Evolutionary conservation across 192 early-diverging fungal genomes (phyloP).

Genomic region (Coemansia sp.): DNA sequence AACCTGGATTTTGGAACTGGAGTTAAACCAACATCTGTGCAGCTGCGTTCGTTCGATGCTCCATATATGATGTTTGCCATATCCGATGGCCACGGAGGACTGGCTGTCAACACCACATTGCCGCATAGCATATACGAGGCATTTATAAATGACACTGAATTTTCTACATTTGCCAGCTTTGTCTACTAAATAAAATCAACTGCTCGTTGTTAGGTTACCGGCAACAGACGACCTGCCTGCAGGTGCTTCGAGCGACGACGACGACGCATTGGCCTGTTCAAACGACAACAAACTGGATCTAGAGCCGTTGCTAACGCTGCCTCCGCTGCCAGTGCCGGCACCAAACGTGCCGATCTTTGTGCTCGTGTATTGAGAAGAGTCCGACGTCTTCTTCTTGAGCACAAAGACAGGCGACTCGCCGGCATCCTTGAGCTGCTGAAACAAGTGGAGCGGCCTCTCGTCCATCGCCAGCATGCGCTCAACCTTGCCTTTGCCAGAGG

Average conservation of each 20-base stretch:
- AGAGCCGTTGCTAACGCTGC: slow-evolving; percentile 32
- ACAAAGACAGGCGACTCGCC: slow-evolving; percentile 72
- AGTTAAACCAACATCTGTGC: not conserved
- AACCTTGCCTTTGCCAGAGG: slow-evolving; percentile 55
- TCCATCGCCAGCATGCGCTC: slow-evolving; percentile 66
- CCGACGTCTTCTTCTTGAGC: slow-evolving; percentile 57
- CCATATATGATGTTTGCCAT: slow-evolving; percentile 31
- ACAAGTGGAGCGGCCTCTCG: slow-evolving; percentile 66
- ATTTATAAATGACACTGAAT: slow-evolving; percentile 5
- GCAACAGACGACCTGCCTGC: slow-evolving; percentile 15
- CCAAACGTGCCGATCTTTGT: slow-evolving; percentile 2
- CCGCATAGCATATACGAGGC: not conserved
- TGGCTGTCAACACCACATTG: slow-evolving; percentile 20
- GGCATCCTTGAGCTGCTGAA: slow-evolving; percentile 71
- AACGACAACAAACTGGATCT: slow-evolving; percentile 43
- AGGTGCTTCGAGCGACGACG: slow-evolving; percentile 43
- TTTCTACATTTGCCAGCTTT: slow-evolving; percentile 2
- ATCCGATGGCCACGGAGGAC: slow-evolving; percentile 13
- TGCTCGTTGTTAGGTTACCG: slow-evolving; percentile 13
- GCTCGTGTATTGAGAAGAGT: slow-evolving; percentile 3
- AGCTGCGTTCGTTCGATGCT: slow-evolving; percentile 23
- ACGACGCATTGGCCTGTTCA: slow-evolving; percentile 42
- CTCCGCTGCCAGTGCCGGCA: slow-evolving; percentile 4
- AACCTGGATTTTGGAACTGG: slow-evolving; percentile 9
- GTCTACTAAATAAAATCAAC: slow-evolving; percentile 4